Base-by-base conservation (phyloP, 1,284 basidiomycete species). In the Cutaneotrichosporon sp. region DNA sequence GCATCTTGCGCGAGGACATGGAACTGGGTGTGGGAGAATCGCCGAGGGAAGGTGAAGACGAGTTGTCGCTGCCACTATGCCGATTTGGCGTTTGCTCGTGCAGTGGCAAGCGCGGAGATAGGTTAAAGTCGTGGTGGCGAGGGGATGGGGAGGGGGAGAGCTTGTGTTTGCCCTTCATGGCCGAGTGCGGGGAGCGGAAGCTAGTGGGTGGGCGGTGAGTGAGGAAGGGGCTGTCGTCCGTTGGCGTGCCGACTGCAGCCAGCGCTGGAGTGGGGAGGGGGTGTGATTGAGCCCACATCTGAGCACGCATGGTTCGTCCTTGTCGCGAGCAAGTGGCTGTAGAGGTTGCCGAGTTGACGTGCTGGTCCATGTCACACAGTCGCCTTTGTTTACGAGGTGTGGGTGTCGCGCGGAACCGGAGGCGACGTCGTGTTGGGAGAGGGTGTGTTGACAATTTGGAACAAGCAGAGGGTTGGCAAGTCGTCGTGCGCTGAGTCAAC, bases 11-110 rank as follows among this genome's bases (percentile, higher is more conserved):
- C 7, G 76, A 76, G 38, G 68, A 77, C 68, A 31, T 46, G 36
- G n/a, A 78, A 2, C 75, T 74, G 21, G 75, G 74, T 4, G 74
- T 77, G 4, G 77, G 77, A 58, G 72, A 74, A 34, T 77, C 75
- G 56, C 73, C 70, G 9, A 66, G 51, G 1, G 42, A n/a, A 46
- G 77, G 72, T 5, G 74, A 71, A 14, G 76, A 75, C 13, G 69
- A 69, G 14, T 61, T 55, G 59, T 63, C 62, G 14, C 46, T 65
- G 56, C 52, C 52, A 34, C 30, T 38, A 31, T 30, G 58, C 14
- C 58, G 55, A 36, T 61, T 58, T 21, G 64, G 61, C n/a, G 64
- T 62, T 26, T 31, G 46, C 56, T 50, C 34, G 31, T 46, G 52
- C 14, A 46, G 62, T 16, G 65, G 61, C n/a, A 69, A 65, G 13